A percentile compares a stretch with the other conserved stretches of the same genome.
Conservation (phyloP, 805 yeast species). For the Ogataea haglerorum region DNA sequence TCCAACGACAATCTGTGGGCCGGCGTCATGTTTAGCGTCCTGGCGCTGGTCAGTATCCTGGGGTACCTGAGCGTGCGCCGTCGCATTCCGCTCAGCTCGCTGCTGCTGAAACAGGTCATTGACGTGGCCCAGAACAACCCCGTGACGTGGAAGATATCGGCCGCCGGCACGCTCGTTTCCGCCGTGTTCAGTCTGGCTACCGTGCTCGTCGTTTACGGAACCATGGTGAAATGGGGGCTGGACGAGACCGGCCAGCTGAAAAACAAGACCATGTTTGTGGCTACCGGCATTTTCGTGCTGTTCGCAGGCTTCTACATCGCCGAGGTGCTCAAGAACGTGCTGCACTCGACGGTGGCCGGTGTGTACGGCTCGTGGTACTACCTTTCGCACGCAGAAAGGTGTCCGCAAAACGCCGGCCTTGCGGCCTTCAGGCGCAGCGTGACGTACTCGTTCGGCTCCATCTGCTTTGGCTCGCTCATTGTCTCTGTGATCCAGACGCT, state of each 20-base stretch:
- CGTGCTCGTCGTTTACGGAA: conserved; percentile 1
- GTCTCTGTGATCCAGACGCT: conserved; percentile 61
- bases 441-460: conserved; percentile 85
- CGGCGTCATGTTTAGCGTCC: conserved; percentile 51
- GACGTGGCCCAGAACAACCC: conserved; percentile 69
- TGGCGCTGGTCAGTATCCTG: conserved; percentile 12
- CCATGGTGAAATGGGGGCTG: conserved; percentile 16
- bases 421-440: conserved; percentile 75
- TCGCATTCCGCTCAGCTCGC: conserved; percentile 26
- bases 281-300: conserved; percentile 51
- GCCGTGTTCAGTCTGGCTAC: conserved; percentile 4
- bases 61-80: conserved; percentile 15
- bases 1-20: conserved; percentile 66
- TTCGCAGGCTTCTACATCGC: conserved; percentile 80
- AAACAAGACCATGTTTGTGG: conserved; percentile 13
- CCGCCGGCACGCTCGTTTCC: conserved; percentile 7
- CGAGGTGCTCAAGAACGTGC: conserved; percentile 74
- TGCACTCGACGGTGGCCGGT: conserved; percentile 78
- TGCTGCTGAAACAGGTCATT: conserved; percentile 40
- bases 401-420: conserved; percentile 73
- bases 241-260: conserved; percentile 18
- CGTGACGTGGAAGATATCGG: conserved; percentile 43
- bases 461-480: conserved; percentile 74
- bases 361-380: conserved; percentile 92
- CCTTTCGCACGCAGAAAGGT: conserved; percentile 44